Base-by-base conservation (phyloP, 805 yeast genomes). In the Starmerella gropengiesseri region DNA sequence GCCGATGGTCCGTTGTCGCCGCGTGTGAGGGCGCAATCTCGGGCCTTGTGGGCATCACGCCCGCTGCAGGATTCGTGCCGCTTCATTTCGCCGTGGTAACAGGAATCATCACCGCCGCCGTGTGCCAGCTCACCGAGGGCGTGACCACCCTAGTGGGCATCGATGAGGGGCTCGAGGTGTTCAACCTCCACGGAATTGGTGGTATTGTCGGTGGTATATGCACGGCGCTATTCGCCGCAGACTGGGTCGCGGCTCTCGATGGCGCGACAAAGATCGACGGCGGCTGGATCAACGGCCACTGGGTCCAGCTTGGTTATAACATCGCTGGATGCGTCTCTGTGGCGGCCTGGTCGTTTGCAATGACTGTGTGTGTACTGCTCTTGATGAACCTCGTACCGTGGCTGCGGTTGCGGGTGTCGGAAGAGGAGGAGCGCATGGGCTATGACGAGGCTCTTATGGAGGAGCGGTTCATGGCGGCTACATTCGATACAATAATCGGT, bases 11-110 rank as follows among this genome's bases (percentile, higher is more conserved):
- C 43, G 78, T 94, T 21, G 85, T 84, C 41, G 96, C 95, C 49
- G 71, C 87, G 60, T 86, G 96, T 64, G 78, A 85, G 44, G 97
- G 97, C 58, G 81, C 85, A 46, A 76, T 89, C 61, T 81, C 93
- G 20, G 97, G 96, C 50, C 73, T 89, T 49, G 96, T 89, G 40
- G 91, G 89, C 59, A 79, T 89, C 50, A 89, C 97, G 2, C 96
- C 97, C 39, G 96, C 87, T 50, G 96, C 96, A 20, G 97, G 96
- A 50, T 86, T 69, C 58, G 87, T 85, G 35, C 91, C 94, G 41
- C 77, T 82, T 45, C 83, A 86, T 75, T 74, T 83, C 40, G 72
- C 93, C 2, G 71, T 81, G 26, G 69, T 78, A 41, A 78, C 81
- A 55, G 94, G 94, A 60, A 66, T 74, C 40, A 64, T 78, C 26